A percentile compares a stretch with the other conserved stretches of the same genome.
These are phyloP conservation scores for Eleusine coracana DNA, from an alignment of 176 grass and related monocot species.

Conservation along the genomic window DNA sequence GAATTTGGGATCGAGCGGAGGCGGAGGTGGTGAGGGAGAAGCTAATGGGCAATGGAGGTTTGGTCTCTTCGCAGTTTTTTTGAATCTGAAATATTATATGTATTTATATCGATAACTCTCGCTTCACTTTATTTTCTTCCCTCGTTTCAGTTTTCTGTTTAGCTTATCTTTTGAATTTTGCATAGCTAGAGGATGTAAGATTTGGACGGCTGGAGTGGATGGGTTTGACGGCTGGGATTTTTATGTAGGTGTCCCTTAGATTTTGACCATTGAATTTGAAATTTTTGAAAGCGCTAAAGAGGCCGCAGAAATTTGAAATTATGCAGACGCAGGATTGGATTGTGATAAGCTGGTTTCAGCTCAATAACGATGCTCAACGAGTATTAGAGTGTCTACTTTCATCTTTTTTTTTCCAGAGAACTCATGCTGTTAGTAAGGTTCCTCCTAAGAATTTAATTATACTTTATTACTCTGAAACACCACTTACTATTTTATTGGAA, in stretches of 20 bases:
- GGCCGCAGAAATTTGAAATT: too few relatives aligned
- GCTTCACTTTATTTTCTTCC: not conserved
- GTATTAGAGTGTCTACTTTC: too few relatives aligned
- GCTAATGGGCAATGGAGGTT: slow-evolving; percentile 43
- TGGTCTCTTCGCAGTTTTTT: slow-evolving; percentile 48
- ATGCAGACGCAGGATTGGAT: too few relatives aligned
- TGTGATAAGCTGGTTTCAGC: too few relatives aligned
- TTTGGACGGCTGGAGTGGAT: slow-evolving; percentile 2
- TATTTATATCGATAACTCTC: slow-evolving; percentile 21
- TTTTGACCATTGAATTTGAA: not conserved
- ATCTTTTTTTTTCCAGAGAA: too few relatives aligned
- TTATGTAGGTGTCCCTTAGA: not conserved
- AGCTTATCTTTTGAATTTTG: not conserved
- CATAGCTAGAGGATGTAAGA: not conserved
- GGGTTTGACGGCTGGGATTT: slow-evolving; percentile 7
- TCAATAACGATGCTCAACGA: too few relatives aligned
- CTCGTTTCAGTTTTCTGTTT: not conserved
- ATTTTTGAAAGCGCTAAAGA: not conserved
- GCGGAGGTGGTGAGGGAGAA: slow-evolving; percentile 28
- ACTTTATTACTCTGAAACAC: too few relatives aligned
- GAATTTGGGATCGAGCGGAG: slow-evolving; percentile 42
- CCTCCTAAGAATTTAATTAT: too few relatives aligned
- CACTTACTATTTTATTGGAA: too few relatives aligned
- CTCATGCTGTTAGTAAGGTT: too few relatives aligned
- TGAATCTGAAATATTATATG: slow-evolving; percentile 51